These are phyloP conservation scores for Eleusine indica DNA, from an alignment of 176 grass and related monocot species.

Conservation along the genomic window DNA sequence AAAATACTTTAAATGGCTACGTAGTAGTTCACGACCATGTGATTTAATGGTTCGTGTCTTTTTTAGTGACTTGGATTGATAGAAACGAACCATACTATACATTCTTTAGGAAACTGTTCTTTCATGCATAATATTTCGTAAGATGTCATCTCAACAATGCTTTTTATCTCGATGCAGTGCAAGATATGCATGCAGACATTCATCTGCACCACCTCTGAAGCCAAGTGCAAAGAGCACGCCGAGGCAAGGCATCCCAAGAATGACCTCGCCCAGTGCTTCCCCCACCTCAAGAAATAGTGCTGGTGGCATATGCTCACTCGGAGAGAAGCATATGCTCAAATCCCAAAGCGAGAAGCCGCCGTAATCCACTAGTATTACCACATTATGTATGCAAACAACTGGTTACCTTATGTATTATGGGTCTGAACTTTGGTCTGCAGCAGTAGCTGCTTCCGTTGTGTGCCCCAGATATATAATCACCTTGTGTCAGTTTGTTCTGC, in stretches of 20 bases:
- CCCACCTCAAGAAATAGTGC: constrained; percentile 82
- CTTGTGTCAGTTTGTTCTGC: constrained; percentile 48
- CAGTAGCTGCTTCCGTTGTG: constrained; percentile 51
- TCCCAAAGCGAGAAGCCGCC: constrained; percentile 17
- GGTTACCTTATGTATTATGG: constrained; percentile 45
- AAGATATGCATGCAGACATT: constrained; percentile 99
- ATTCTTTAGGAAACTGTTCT: not conserved
- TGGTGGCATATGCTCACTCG: constrained; percentile 22
- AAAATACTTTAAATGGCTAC: not conserved
- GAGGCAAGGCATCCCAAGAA: constrained; percentile 96
- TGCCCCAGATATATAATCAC: constrained; percentile 46
- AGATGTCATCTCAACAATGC: not conserved
- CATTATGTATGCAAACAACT: constrained; percentile 48
- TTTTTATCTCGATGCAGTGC: constrained; percentile 62
- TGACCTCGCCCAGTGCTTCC: constrained; percentile 78
- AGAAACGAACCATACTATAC: not conserved
- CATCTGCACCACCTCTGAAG: constrained; percentile 97
- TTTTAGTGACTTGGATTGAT: not conserved
- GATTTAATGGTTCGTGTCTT: not conserved
- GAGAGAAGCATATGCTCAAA: constrained; percentile 36
- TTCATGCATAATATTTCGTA: not conserved
- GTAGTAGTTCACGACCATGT: not conserved
- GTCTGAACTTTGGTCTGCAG: constrained; percentile 46
- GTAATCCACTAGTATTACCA: constrained; percentile 51
- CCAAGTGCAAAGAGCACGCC: constrained; percentile 96